These are phyloP conservation scores for Aspergillus ostianus DNA, from an alignment of 495 filamentous ascomycete genomes.

Conservation along the genomic window DNA sequence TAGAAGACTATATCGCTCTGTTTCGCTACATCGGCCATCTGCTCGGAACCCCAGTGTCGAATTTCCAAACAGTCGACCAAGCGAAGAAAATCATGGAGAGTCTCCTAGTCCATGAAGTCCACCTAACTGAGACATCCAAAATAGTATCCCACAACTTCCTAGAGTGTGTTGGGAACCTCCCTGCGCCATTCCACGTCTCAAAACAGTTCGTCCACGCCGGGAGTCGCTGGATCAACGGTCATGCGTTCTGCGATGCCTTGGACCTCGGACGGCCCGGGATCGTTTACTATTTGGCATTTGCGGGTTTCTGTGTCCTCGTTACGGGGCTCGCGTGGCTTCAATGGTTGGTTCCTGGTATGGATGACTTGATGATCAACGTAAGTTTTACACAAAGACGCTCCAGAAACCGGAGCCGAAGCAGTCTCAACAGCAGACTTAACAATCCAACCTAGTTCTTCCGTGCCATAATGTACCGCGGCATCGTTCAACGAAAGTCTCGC, in stretches of 20 bases:
- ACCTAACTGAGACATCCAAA: constrained; percentile 55
- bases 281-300: constrained; percentile 45
- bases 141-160: constrained; percentile 71
- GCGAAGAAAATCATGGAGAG: constrained; percentile 62
- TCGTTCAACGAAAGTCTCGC: constrained; percentile 10
- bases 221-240: constrained; percentile 51
- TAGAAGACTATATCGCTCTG: constrained; percentile 63
- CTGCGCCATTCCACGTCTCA: constrained; percentile 53
- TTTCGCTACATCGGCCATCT: constrained; percentile 70
- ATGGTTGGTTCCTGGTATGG: constrained; percentile 31
- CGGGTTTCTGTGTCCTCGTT: constrained; percentile 48
- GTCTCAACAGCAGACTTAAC: no score
- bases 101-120: constrained; percentile 56
- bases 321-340: constrained; percentile 38
- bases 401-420: no score
- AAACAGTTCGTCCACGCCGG: constrained; percentile 40
- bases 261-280: constrained; percentile 47
- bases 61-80: constrained; percentile 52
- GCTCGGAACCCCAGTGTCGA: constrained; percentile 57
- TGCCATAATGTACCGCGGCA: constrained; percentile 11
- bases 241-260: constrained; percentile 51
- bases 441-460: constrained; percentile 15
- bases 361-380: constrained; percentile 32
- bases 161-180: constrained; percentile 52
- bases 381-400: no score